Conservation (phyloP, 2,329 filamentous ascomycete genomes). For the Paramyrothecium sp. region DNA sequence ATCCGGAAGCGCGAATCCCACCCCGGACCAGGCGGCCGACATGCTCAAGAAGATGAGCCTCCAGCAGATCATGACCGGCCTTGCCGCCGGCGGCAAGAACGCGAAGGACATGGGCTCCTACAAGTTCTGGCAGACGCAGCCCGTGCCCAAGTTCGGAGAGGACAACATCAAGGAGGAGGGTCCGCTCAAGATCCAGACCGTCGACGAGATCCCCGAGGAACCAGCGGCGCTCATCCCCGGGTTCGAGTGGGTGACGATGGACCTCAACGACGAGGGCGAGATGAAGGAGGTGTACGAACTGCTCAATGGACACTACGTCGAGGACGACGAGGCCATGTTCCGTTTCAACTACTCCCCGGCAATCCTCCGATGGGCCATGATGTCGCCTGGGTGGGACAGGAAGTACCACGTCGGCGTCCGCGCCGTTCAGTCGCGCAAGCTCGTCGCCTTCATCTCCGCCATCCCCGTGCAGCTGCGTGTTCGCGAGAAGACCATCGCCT, state of each 20-base stretch:
- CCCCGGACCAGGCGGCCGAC: slow-evolving; percentile 44
- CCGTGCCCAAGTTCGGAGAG: slow-evolving; percentile 80
- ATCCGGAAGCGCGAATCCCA: slow-evolving; percentile 32
- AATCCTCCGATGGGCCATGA: slow-evolving; percentile 91
- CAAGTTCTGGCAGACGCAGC: slow-evolving; percentile 99
- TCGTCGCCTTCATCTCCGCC: slow-evolving; percentile 94
- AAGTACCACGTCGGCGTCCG: slow-evolving; percentile 96
- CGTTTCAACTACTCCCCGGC: slow-evolving; percentile 91
- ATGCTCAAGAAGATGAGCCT: slow-evolving; percentile 63
- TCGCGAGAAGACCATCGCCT: slow-evolving; percentile 70
- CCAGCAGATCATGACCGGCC: slow-evolving; percentile 70
- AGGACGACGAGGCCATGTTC: slow-evolving; percentile 96
- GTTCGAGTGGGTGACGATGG: slow-evolving; percentile 93
- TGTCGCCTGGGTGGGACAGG: slow-evolving; percentile 90
- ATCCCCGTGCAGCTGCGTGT: slow-evolving; percentile 83
- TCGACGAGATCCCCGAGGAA: slow-evolving; percentile 76
- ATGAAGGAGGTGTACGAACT: slow-evolving; percentile 90
- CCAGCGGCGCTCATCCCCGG: slow-evolving; percentile 73
- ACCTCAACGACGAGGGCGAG: slow-evolving; percentile 74
- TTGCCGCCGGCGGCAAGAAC: slow-evolving; percentile 80
- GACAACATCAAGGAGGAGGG: slow-evolving; percentile 66
- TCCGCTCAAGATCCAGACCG: slow-evolving; percentile 76
- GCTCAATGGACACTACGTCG: slow-evolving; percentile 91
- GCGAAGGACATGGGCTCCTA: slow-evolving; percentile 95
- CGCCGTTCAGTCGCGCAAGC: slow-evolving; percentile 75